Evolutionary conservation across 2,329 filamentous ascomycete species (phyloP).

Genomic region (Herpotrichia juniperi): DNA sequence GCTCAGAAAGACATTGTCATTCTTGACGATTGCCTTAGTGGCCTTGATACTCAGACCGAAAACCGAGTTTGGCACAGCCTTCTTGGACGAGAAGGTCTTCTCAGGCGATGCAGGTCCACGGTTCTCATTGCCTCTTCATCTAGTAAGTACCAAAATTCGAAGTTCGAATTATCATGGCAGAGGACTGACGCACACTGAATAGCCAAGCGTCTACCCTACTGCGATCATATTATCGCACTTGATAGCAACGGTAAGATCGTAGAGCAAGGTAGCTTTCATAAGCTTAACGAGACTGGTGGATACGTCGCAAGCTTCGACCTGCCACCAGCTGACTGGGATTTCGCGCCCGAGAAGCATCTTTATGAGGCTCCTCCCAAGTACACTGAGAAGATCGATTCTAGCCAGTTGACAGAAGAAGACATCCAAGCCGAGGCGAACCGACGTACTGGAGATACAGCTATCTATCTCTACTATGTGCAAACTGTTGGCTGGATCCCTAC

Average conservation of each 20-base stretch:
- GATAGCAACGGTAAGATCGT: slow-evolving; percentile 38
- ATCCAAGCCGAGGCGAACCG: slow-evolving; percentile 38
- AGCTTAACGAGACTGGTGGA: slow-evolving; percentile 37
- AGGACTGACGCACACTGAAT: too few relatives aligned
- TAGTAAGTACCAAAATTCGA: slow-evolving; percentile 20
- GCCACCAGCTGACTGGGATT: slow-evolving; percentile 37
- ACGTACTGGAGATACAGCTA: slow-evolving; percentile 38
- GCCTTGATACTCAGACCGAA: slow-evolving; percentile 57
- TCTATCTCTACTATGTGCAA: slow-evolving; percentile 41
- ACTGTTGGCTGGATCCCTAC: slow-evolving; percentile 37
- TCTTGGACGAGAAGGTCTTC: slow-evolving; percentile 53
- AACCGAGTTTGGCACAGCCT: slow-evolving; percentile 56
- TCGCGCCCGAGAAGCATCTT: slow-evolving; percentile 31
- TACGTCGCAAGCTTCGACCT: slow-evolving; percentile 45
- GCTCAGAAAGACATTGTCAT: slow-evolving; percentile 55
- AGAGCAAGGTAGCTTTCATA: slow-evolving; percentile 50
- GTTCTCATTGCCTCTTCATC: slow-evolving; percentile 43
- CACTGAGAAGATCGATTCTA: slow-evolving; percentile 24
- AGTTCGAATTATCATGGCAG: too few relatives aligned
- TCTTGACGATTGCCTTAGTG: slow-evolving; percentile 60
- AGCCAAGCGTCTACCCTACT: slow-evolving; percentile 45
- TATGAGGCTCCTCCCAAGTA: slow-evolving; percentile 40
- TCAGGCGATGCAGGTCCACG: slow-evolving; percentile 47
- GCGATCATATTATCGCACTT: slow-evolving; percentile 52
- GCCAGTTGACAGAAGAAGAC: slow-evolving; percentile 35